Evolutionary conservation across 1,284 basidiomycete genomes (phyloP).

Genomic region (Tilletia walkeri): DNA sequence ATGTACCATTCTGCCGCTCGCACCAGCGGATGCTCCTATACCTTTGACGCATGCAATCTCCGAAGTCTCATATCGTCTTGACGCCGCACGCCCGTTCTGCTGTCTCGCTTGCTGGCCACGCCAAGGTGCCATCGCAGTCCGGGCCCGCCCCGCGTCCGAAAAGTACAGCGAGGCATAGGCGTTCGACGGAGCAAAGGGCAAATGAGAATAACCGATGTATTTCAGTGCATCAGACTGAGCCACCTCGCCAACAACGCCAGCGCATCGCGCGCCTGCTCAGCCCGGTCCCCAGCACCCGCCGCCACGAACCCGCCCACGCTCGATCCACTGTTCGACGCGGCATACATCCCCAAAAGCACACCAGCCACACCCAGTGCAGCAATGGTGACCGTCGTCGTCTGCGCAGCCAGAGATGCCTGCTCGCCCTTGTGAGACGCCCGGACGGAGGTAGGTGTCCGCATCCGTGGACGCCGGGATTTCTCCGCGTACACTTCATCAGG

Average conservation of each 20-base stretch:
- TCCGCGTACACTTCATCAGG: not conserved
- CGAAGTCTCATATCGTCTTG: too few species aligned
- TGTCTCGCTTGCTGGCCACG: not conserved
- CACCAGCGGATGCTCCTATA: too few species aligned
- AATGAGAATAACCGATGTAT: not conserved
- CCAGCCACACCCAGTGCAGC: conserved; percentile 6
- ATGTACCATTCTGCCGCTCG: too few species aligned
- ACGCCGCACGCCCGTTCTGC: not conserved
- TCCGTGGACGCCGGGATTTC: not conserved
- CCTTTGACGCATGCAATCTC: too few species aligned
- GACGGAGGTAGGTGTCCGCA: conserved; percentile 4
- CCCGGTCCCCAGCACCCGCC: not conserved
- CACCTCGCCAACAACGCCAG: conserved; percentile 3
- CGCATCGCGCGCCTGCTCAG: not conserved
- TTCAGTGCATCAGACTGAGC: conserved; percentile 15
- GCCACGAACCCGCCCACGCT: not conserved
- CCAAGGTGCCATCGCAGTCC: not conserved
- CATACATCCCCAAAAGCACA: conserved; percentile 12
- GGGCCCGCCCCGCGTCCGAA: too few species aligned
- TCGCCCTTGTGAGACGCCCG: conserved; percentile 12
- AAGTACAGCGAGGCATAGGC: not conserved
- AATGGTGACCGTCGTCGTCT: conserved; percentile 13
- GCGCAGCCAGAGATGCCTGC: not conserved
- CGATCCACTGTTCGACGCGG: conserved; percentile 1
- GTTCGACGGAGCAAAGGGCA: not conserved